A percentile compares a stretch with the other conserved stretches of the same genome.
Conservation (phyloP, 2,329 filamentous ascomycete species). For the Aspergillus alliaceus region DNA sequence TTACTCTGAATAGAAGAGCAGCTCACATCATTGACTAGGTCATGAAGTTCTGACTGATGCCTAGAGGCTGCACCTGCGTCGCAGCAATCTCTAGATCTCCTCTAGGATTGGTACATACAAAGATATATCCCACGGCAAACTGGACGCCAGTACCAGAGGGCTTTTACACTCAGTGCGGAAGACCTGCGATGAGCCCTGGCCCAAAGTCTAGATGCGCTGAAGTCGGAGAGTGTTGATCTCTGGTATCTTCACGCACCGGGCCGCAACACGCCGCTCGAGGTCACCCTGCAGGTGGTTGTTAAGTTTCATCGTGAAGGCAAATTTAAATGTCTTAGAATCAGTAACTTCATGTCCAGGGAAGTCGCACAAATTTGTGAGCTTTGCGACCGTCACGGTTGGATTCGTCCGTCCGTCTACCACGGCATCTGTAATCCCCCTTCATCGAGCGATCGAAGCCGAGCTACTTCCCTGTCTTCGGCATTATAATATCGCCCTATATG, state of each 20-base stretch:
- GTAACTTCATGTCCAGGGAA: constrained; percentile 49
- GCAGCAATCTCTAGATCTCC: constrained; percentile 38
- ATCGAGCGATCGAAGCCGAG: constrained; percentile 41
- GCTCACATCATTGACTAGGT: not conserved
- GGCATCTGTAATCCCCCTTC: constrained; percentile 44
- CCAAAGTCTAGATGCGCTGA: constrained; percentile 39
- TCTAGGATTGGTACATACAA: too few species aligned
- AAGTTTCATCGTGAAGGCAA: constrained; percentile 46
- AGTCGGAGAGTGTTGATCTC: constrained; percentile 43
- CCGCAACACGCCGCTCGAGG: constrained; percentile 45
- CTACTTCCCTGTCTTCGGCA: constrained; percentile 44
- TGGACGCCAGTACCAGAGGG: not conserved
- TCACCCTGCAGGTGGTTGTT: constrained; percentile 49
- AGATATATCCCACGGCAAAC: constrained; percentile 35
- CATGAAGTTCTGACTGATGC: constrained; percentile 34
- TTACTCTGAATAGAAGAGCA: too few species aligned
- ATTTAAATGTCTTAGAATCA: constrained; percentile 46
- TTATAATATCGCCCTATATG: constrained; percentile 44
- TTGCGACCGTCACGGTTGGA: constrained; percentile 43
- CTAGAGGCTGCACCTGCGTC: constrained; percentile 25
- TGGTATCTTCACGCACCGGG: constrained; percentile 52
- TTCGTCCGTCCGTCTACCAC: constrained; percentile 48
- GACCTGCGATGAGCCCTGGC: constrained; percentile 34
- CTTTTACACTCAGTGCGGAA: constrained; percentile 28
- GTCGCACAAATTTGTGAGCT: constrained; percentile 50